Evolutionary conservation across 352 stramenopile genomes (phyloP).

Genomic region (Saprolegnia parasitica): DNA sequence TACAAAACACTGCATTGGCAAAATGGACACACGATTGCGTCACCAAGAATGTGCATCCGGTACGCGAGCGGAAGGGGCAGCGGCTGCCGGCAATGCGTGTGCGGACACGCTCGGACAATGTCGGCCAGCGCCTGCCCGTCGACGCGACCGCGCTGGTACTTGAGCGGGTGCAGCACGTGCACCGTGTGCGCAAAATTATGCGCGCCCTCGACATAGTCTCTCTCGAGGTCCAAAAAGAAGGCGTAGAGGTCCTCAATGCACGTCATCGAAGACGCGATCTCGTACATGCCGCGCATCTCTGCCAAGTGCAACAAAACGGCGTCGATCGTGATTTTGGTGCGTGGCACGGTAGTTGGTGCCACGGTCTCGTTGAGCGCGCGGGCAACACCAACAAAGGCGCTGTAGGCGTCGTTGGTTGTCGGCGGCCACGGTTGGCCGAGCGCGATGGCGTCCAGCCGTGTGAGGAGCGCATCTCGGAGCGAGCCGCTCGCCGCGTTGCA

Average conservation of each 20-base stretch:
- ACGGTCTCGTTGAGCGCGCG: constrained; percentile 1
- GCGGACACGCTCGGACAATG: constrained; percentile 2
- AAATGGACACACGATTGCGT: not conserved
- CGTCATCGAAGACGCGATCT: not conserved
- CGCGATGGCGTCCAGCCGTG: not conserved
- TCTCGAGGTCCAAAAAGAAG: constrained; percentile 1
- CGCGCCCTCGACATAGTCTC: not conserved
- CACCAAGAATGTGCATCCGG: constrained; percentile 16
- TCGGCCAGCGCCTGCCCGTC: not conserved
- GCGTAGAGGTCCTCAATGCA: constrained; percentile 12
- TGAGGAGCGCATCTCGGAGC: not conserved
- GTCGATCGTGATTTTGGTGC: constrained; percentile 10
- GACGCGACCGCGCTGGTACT: not conserved
- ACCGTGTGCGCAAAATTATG: constrained; percentile 26
- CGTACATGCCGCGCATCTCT: constrained; percentile 23
- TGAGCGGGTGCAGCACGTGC: constrained; percentile 14
- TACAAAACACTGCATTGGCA: not conserved
- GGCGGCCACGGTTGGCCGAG: not conserved
- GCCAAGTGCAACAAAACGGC: constrained; percentile 6
- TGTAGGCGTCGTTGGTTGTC: not conserved
- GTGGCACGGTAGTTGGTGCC: not conserved
- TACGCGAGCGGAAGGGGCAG: constrained; percentile 8
- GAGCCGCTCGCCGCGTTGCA: not conserved
- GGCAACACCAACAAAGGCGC: constrained; percentile 7
- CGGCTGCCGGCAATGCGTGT: not conserved